A percentile compares a stretch with the other conserved stretches of the same genome.
Evolutionary conservation across 768 basidiomycete genomes (phyloP).

Genomic region (Auriscalpium vulgare): DNA sequence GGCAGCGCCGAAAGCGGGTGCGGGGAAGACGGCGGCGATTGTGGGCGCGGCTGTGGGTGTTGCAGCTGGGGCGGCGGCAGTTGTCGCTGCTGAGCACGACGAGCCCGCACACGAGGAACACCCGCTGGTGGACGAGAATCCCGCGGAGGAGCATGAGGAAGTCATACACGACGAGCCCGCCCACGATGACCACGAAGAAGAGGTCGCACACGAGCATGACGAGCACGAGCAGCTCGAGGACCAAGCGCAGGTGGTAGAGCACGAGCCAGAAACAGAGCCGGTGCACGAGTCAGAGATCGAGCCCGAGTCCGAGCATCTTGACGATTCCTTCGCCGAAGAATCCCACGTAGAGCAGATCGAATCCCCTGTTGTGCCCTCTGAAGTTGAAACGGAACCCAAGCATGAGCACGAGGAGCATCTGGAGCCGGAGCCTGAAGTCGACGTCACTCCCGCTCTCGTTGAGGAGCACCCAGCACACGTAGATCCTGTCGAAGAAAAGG

Average conservation of each 20-base stretch:
- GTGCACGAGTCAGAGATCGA: not conserved
- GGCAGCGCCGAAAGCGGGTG: constrained; percentile 20
- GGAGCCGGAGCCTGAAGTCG: not conserved
- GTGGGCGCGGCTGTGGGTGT: constrained; percentile 17
- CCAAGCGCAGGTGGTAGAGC: not conserved
- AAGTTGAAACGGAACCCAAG: not conserved
- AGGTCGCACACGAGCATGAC: constrained; percentile 7
- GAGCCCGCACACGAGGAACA: constrained; percentile 7
- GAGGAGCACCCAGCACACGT: constrained; percentile 1
- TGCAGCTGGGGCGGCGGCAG: constrained; percentile 6
- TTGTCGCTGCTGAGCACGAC: constrained; percentile 16
- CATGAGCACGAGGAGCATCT: not conserved
- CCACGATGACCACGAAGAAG: constrained; percentile 10
- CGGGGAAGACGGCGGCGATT: constrained; percentile 15
- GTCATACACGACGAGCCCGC: constrained; percentile 1
- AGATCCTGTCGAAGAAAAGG: constrained; percentile 8
- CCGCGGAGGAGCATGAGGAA: constrained; percentile 8
- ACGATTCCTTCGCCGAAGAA: constrained; percentile 4
- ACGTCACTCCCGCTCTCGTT: constrained; percentile 6
- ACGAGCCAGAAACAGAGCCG: not conserved
- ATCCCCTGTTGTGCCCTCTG: constrained; percentile 2
- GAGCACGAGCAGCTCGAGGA: not conserved
- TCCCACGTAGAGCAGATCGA: not conserved
- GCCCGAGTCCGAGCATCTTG: constrained; percentile 10
- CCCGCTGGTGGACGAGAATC: not conserved